Evolutionary conservation across 495 filamentous ascomycete genomes (phyloP).

Genomic region (Massariosphaeria phaeospora): DNA sequence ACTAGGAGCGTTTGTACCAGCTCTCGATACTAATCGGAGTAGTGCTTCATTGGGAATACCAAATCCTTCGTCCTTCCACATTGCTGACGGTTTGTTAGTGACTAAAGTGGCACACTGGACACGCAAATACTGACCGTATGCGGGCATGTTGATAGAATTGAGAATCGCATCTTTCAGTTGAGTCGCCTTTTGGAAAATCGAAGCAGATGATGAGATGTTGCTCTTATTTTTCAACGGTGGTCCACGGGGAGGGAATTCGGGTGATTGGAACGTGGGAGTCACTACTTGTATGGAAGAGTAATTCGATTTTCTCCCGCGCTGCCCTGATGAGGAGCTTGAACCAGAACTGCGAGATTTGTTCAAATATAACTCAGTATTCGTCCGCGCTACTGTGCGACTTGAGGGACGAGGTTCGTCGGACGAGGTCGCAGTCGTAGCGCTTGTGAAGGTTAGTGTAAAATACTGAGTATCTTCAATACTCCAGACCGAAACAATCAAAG

Average conservation of each 20-base stretch:
- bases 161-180: constrained; percentile 67
- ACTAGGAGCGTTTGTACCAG: constrained; percentile 41
- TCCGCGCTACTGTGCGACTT: constrained; percentile 30
- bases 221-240: constrained; percentile 47
- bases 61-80: constrained; percentile 68
- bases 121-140: constrained; percentile 43
- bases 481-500: constrained; percentile 66
- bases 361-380: constrained; percentile 27
- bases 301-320: constrained; percentile 14
- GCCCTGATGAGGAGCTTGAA: constrained; percentile 32
- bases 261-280: constrained; percentile 33
- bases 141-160: constrained; percentile 61
- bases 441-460: constrained; percentile 63
- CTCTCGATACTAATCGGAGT: constrained; percentile 47
- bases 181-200: constrained; percentile 58
- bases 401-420: constrained; percentile 16
- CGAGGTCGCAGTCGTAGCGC: constrained; percentile 38
- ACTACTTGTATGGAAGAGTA: constrained; percentile 6
- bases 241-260: constrained; percentile 51
- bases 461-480: constrained; percentile 54
- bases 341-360: constrained; percentile 12
- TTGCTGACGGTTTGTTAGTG: constrained; percentile 33
- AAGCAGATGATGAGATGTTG: constrained; percentile 49
- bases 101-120: not conserved
- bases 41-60: constrained; percentile 61